Base-by-base conservation (phyloP, 2,329 filamentous ascomycete genomes). In the Aureobasidium zeae region DNA sequence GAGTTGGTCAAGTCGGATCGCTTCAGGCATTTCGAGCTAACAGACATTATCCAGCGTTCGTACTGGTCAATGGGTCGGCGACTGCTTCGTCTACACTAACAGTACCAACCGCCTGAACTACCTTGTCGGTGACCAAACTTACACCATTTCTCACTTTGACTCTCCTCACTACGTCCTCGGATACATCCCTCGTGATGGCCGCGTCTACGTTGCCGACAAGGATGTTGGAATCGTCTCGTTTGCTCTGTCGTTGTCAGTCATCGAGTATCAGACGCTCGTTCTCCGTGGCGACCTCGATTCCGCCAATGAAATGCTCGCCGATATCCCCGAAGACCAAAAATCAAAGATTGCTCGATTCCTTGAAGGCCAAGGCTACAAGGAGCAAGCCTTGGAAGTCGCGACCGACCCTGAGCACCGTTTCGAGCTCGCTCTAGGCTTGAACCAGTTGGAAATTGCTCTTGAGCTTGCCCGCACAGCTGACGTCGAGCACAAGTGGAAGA, bases 11-110 rank as follows among this genome's bases (percentile, higher is more conserved):
- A 7, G 11, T 24, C n/a, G n/a, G 19, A 6, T 13, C 17, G 17
- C 21, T 21, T 22, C 9, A 22, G 3, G n/a, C 9, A 12, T 15
- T n/a, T 17, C 4, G 12, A 25, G 16, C 32, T 29, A 17, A 35
- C 36, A 39, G 19, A 26, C 25, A 30, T 10, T 20, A 24, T 15
- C 44, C 49, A 86, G 81, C 51, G 87, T 96, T 39, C 83, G 86
- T 52, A 95, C 89, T 15, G 91, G 89, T 54, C 85, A 94, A 68
- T 98, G 91, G 91, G 85, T 98, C 46, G 91, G 91, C 50, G 91
- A 98, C 68, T 94, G 89, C 70, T 94, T 98, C 73, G 88, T 96
- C 62, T 98, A 96, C 74, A 95, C 91, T 44, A 96, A 94, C 72
- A 84, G 76, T 63, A 94, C 88, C 8, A 95, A 96, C 72, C 84